Base-by-base conservation (phyloP, 257 asterid species). In the Thymus mandschuricus region DNA sequence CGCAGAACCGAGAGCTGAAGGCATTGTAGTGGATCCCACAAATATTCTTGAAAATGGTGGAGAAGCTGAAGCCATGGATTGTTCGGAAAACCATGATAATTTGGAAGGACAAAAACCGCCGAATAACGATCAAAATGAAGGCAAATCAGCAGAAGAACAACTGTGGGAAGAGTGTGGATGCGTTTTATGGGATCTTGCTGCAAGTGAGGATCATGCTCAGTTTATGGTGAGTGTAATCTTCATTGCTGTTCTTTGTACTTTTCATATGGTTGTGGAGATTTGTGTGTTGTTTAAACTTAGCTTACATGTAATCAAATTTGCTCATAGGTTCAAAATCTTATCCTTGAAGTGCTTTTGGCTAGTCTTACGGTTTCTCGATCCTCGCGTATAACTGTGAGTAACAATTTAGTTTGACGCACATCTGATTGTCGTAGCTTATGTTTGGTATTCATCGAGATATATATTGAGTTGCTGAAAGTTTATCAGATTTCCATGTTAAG, bases 151-250 rank as follows among this genome's bases (percentile, higher is more conserved):
- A 21, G 75, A 73, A 40, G 92, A 87, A 71, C 82, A 83, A 59
- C 73, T 81, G 56, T 95, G 98, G 99, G 97, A 92, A 78, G 98
- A 92, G 77, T 81, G 81, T 76, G 99, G 98, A 64, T 95, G 99
- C 78, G 78, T 94, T 68, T 83, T 95, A 63, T 92, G 99, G 99
- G 99, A 95, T 85, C 96, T 95, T 77, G 93, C 98, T 0, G 95
- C 95, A 60, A 88, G 81, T 82, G 90, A 84, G 85, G 88, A 86
- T 72, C 96, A 92, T 68, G 98, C 98, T 52, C 92, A 83, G 49
- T 81, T 95, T 64, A 89, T 92, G 99, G 99, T 94, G 82, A 63
- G 44, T 64, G 15, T 61, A 57, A 44, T 73, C 70, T 71, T 75
- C 54, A 60, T 68, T 66, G 1, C 70, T 61, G 21, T 35, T 52